These are phyloP conservation scores for Krasilnikovozyma curviuscula DNA, from an alignment of 768 basidiomycete genomes.

Conservation along the genomic window DNA sequence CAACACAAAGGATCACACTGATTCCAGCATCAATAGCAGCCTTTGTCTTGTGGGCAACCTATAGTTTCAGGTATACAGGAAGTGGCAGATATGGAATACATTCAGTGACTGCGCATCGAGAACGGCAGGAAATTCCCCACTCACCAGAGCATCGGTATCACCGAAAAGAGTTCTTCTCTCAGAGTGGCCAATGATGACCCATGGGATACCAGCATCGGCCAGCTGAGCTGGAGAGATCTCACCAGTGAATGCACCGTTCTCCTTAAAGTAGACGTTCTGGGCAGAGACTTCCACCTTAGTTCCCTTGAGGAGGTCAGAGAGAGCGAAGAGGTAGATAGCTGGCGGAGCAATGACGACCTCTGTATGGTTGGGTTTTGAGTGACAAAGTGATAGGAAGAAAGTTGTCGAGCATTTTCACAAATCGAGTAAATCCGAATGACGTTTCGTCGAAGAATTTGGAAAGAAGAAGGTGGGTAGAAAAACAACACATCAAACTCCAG, in stretches of 20 bases:
- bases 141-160: constrained; percentile 58
- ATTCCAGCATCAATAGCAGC: constrained; percentile 57
- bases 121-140: too few relatives aligned
- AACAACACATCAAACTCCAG: constrained; percentile 4
- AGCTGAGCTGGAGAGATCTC: constrained; percentile 85
- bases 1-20: constrained; percentile 84
- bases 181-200: constrained; percentile 91
- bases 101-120: too few relatives aligned
- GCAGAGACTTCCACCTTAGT: constrained; percentile 50
- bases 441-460: neutral
- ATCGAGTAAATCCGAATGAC: neutral
- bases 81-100: too few relatives aligned
- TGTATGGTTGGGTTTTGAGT: constrained; percentile 22
- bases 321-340: constrained; percentile 60
- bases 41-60: constrained; percentile 65
- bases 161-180: constrained; percentile 85
- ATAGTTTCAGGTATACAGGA: too few relatives aligned
- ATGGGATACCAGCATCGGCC: constrained; percentile 64
- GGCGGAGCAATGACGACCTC: constrained; percentile 92
- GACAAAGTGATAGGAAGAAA: neutral
- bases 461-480: constrained; percentile 1
- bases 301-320: constrained; percentile 36
- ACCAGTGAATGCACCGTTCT: constrained; percentile 81
- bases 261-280: constrained; percentile 75
- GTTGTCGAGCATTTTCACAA: neutral